phyloP scores from a whole-genome alignment of 2,329 filamentous ascomycete genomes.

The Cercospora citrullina region DNA sequence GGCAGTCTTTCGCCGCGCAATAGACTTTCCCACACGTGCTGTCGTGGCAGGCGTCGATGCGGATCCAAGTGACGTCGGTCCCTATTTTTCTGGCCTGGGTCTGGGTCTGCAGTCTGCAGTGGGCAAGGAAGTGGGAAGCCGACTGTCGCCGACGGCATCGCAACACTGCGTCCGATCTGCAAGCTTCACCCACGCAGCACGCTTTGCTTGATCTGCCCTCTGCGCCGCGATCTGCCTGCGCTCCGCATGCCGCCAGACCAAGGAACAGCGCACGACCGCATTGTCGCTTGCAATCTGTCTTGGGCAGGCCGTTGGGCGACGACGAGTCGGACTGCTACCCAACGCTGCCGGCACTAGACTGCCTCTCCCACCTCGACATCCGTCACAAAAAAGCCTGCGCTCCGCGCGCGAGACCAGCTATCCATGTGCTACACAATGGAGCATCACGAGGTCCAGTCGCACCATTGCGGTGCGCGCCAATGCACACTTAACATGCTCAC shows the following conservation, averaged over 20 bases:
- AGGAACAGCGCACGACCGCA: constrained; percentile 8
- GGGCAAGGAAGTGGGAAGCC: not conserved
- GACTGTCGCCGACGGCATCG: not conserved
- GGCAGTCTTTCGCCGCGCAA: not conserved
- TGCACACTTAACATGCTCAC: not conserved
- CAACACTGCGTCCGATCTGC: not conserved
- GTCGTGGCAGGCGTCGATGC: not conserved
- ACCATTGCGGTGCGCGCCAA: not conserved
- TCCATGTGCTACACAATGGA: constrained; percentile 7
- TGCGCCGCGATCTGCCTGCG: constrained; percentile 1
- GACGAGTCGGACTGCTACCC: constrained; percentile 5
- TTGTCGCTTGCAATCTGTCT: not conserved
- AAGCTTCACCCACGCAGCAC: not conserved
- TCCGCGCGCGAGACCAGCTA: constrained; percentile 4
- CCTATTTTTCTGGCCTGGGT: not conserved
- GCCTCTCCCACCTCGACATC: not conserved
- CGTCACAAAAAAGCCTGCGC: not conserved
- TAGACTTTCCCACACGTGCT: constrained; percentile 2
- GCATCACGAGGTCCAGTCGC: constrained; percentile 7
- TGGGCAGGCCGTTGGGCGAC: not conserved
- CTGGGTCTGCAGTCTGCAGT: not conserved
- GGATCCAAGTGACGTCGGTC: constrained; percentile 3
- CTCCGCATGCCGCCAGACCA: not conserved
- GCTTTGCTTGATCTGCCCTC: not conserved
- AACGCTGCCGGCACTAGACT: constrained; percentile 6